Evolutionary conservation across 2,329 filamentous ascomycete species (phyloP), one percentile per base, ranked within the genome.

Genomic region (Helicocarpus griseus): DNA sequence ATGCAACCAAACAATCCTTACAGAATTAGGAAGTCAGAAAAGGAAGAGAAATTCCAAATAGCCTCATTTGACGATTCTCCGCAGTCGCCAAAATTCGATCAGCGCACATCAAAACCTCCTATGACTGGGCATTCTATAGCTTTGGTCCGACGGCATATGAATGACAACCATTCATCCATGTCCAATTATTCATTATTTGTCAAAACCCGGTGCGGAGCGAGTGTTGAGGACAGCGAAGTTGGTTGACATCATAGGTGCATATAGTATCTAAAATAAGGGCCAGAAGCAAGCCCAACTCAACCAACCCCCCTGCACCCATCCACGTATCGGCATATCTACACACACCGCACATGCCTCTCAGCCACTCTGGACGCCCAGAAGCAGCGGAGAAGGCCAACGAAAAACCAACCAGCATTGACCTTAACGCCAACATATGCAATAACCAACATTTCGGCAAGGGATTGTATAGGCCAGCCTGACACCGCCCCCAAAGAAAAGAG

Each of bases 121-220:
- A 24, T 45, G 41, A 9, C 6, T 24, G 26, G n/a, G 4, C 14
- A 17, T 13, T 9, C 41, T 13, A 6, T 6, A 45, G 41, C 4
- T 26, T 26, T 2, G 31, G 26, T 21, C 24, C 31, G 45, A 47
- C 45, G 45, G 45, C 45, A 47, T 35, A 47, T 47, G 45, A 47
- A 38, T 36, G 4, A 11, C 31, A 47, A 36, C 11, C 21, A 47
- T 36, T 21, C 31, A 47, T 36, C 31, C 31, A 19, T 38, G 29
- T 26, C 17, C 22, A 35, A 22, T 31, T 17, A 21, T 35, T 22
- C 29, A 17, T 47, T 35, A n/a, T n/a, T 36, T 47, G 33, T 47
- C 45, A 47, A 47, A 47, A 26, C 31, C 45, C 45, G 45, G 45
- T 21, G 24, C 26, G 41, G 41, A 24, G 41, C 14, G 31, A 7